A percentile compares a stretch with the other conserved stretches of the same genome.
phyloP scores from a whole-genome alignment of 2,329 filamentous ascomycete species.

The Metarhizium humberi region DNA sequence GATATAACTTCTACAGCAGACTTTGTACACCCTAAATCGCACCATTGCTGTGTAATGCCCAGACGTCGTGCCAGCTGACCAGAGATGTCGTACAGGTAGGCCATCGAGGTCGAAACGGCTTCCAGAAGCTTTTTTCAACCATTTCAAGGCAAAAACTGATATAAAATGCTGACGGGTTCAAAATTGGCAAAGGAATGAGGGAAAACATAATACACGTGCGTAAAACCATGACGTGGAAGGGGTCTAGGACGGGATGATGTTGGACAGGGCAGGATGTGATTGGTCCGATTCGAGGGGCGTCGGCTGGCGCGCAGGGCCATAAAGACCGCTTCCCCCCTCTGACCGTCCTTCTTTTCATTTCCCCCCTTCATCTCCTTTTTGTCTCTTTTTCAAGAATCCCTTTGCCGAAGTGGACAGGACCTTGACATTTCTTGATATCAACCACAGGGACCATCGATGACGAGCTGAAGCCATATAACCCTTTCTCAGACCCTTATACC shows the following conservation, averaged over 20 bases:
- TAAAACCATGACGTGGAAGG: neutral
- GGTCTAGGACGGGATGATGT: neutral
- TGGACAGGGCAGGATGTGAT: neutral
- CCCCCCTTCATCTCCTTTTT: neutral
- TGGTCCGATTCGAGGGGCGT: neutral
- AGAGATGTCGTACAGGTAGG: neutral
- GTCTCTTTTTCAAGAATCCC: neutral
- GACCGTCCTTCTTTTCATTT: neutral
- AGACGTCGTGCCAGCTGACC: neutral
- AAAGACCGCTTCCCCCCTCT: conserved; percentile 1
- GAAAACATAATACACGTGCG: neutral
- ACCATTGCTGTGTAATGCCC: neutral
- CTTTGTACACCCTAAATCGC: neutral
- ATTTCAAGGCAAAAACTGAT: neutral
- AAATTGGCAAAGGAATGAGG: neutral
- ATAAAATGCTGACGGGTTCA: no score
- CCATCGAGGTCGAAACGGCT: neutral
- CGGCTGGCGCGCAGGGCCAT: neutral
- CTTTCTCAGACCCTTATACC: neutral
- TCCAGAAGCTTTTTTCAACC: neutral
- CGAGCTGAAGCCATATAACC: neutral
- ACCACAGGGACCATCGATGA: neutral
- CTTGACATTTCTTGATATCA: neutral
- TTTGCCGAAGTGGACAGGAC: neutral
- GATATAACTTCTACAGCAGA: neutral